Percentiles rank a stretch among this genome's conserved stretches.
Evolutionary conservation across 164 flowering plant species (phyloP).

Genomic region (Macadamia integrifolia): DNA sequence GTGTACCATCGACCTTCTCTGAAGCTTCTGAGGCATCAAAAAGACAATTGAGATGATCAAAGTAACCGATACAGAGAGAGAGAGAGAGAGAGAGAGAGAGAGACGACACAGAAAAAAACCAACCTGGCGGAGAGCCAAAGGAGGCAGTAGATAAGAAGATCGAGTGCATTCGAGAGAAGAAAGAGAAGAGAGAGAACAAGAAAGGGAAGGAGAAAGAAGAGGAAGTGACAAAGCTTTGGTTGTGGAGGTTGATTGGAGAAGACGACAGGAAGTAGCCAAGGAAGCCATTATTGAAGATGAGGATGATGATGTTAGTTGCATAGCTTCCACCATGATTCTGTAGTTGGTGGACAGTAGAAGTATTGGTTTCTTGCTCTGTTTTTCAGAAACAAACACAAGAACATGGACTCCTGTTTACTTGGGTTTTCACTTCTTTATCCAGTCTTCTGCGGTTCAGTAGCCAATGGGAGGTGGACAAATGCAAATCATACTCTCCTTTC

Average conservation of each 20-base stretch:
- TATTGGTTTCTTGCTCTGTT: too few species aligned
- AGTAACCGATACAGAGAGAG: background rate
- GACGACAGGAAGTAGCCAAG: conserved; percentile 26
- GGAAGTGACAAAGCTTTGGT: conserved; percentile 10
- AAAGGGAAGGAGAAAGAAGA: conserved; percentile 16
- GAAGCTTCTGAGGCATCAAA: conserved; percentile 4
- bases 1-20: conserved; percentile 26
- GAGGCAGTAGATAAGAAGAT: conserved; percentile 36
- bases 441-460: too few species aligned
- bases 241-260: conserved; percentile 23
- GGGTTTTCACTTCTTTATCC: too few species aligned
- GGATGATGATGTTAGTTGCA: conserved; percentile 6
- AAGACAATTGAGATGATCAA: background rate
- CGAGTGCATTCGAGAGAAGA: conserved; percentile 31
- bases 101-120: background rate
- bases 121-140: conserved; percentile 39
- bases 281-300: conserved; percentile 23
- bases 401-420: too few species aligned
- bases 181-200: conserved; percentile 18
- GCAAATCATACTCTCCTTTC: too few species aligned
- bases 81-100: background rate
- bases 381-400: too few species aligned
- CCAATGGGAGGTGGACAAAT: too few species aligned
- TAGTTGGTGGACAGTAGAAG: too few species aligned
- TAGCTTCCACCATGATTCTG: conserved; percentile 9